Base-by-base conservation (phyloP, 2,329 filamentous ascomycete species). In the Kalmusia sp. region DNA sequence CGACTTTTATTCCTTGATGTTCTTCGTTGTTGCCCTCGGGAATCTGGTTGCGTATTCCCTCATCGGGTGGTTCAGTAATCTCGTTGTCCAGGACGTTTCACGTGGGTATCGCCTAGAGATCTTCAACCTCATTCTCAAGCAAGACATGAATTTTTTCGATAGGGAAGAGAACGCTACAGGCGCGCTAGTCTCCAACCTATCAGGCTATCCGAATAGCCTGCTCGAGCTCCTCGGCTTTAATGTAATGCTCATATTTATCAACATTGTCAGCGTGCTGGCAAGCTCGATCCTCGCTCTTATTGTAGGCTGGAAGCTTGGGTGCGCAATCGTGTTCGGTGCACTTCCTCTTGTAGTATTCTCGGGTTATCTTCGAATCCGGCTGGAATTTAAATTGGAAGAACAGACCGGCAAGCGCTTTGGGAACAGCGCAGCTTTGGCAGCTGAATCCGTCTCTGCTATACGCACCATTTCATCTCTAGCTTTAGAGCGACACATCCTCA, bases 81-180 rank as follows among this genome's bases (percentile, higher is more conserved):
- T 75, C 3, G 70, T 83, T 24, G 77, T 78, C 2, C 76, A 80
- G 58, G 43, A 67, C 25, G 63, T 72, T 3, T 66, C 70, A 1
- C 61, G 69, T 52, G 61, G 63, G 31, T 74, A 73, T 49, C 65
- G 72, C 22, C 65, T 63, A 38, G 76, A 79, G 52, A 90, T 92
- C 6, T 97, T 99, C 80, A 84, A 93, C 27, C 83, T 88, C 21
- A 92, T 98, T 79, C 85, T 98, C 46, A 90, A 93, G 59, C 93
- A 98, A 75, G 95, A 98, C 58, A 93, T 98, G 53, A 80, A 87
- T 24, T 98, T 93, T 74, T 99, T 97, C 64, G 95, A 98, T 73
- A 83, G 82, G 38, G 91, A 96, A 58, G 89, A 95, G 72, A 96
- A 98, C 72, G 92, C 90, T 6, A 88, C 92, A 6, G 95, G 95